These are phyloP conservation scores for Trypanosoma theileri DNA, from an alignment of 208 protist genomes.

Conservation along the genomic window DNA sequence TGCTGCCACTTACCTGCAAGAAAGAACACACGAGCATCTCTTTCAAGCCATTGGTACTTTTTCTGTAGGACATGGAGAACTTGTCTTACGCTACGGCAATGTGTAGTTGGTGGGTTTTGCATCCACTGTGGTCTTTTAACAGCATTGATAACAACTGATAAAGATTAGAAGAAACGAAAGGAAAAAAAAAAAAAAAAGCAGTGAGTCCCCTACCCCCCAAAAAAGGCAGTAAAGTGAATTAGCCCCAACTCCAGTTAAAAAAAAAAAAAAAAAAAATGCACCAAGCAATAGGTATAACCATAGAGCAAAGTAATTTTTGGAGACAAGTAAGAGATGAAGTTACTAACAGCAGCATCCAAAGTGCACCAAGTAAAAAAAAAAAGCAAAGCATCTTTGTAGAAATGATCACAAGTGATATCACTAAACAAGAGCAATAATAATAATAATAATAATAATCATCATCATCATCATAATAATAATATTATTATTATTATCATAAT, in stretches of 20 bases:
- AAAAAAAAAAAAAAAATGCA: constrained; percentile 20
- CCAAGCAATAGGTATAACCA: neutral
- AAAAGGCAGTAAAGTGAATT: neutral
- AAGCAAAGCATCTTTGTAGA: no score
- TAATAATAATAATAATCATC: no score
- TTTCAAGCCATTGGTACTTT: constrained; percentile 22
- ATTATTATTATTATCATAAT: no score
- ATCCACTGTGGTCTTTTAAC: constrained; percentile 1
- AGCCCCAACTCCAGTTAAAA: neutral
- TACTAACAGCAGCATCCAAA: no score
- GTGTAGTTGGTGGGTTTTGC: neutral
- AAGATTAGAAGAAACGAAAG: constrained; percentile 5
- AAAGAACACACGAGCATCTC: constrained; percentile 19
- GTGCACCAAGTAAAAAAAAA: no score
- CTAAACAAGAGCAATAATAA: no score
- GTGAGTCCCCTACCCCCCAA: neutral
- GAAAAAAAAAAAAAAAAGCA: neutral
- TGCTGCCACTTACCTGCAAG: constrained; percentile 21
- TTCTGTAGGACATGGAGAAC: constrained; percentile 16
- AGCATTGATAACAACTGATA: neutral
- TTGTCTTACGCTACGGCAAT: neutral
- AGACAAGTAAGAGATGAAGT: neutral
- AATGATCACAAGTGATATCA: no score
- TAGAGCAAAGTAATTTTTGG: neutral
- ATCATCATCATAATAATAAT: no score